Base-by-base conservation (phyloP, 1,139 yeast species). In the Scheffersomyces titani region DNA sequence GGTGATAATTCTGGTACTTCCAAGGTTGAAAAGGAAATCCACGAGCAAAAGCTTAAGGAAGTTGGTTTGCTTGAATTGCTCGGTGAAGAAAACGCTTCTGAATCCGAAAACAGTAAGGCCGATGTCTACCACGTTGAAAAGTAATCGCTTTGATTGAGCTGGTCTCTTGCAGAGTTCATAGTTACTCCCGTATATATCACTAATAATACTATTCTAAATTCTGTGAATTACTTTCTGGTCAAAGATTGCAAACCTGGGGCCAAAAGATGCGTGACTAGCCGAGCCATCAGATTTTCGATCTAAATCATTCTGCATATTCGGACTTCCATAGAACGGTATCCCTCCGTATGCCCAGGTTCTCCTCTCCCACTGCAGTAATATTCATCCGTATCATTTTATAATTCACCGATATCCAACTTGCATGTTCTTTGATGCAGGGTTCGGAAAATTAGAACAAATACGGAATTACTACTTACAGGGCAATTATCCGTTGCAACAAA, bases 1-100 rank as follows among this genome's bases (percentile, higher is more conserved):
- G 49, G 49, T 46, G 49, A 46, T 22, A 46, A 21, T 19, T 19
- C 49, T 19, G 49, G 49, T 46, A 46, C 49, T 46, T 46, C 49
- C 6, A 46, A 13, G 11, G 19, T 46, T n/a, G 49, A 46, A 22
- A 46, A 46, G 49, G 49, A 46, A 20, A 46, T 46, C 49, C 49
- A 46, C 7, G 49, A 46, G 24, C 49, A 22, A 19, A 19, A 22
- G 16, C 20, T 46, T 46, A 46, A 22, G 22, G 49, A 46, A 46
- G 49, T 46, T 16, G 49, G 49, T 46, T 46, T 46, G 11, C 49
- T 46, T 46, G 22, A 19, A 19, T 46, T 46, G 49, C 22, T 46
- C 18, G 49, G 22, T 16, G 49, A 22, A 46, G 49, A 46, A 46
- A 46, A 19, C 9, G n/a, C 20, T 18, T 46, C 49, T 19, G 49